Conservation (phyloP, 805 yeast genomes). For the Yamadazyma tumulicola region DNA sequence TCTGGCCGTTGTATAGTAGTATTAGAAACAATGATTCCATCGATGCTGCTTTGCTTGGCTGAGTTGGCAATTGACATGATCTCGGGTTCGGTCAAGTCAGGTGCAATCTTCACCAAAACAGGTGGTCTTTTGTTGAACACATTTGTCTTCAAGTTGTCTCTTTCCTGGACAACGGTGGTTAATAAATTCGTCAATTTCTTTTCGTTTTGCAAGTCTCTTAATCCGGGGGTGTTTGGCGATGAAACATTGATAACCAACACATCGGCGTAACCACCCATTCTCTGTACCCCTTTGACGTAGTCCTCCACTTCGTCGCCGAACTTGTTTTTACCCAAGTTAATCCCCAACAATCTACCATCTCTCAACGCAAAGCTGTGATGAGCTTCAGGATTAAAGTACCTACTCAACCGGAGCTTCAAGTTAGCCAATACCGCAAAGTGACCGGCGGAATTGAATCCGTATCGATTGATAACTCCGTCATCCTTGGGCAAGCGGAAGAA, state of each 20-base stretch:
- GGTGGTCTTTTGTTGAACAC: constrained; percentile 60
- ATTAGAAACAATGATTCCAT: constrained; percentile 90
- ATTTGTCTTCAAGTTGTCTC: constrained; percentile 42
- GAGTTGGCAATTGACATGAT: constrained; percentile 78
- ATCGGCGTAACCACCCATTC: constrained; percentile 82
- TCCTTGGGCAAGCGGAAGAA: constrained; percentile 83
- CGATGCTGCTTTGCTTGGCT: constrained; percentile 72
- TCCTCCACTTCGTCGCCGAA: constrained; percentile 87
- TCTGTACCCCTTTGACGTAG: constrained; percentile 77
- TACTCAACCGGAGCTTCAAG: constrained; percentile 60
- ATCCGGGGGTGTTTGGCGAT: constrained; percentile 94
- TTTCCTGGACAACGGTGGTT: constrained; percentile 61
- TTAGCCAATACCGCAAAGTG: constrained; percentile 69
- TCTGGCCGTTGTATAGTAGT: constrained; percentile 86
- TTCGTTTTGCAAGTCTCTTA: constrained; percentile 81
- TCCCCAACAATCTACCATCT: constrained; percentile 64
- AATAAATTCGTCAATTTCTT: constrained; percentile 66
- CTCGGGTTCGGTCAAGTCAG: constrained; percentile 81
- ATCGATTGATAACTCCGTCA: constrained; percentile 88
- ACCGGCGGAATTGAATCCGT: constrained; percentile 92
- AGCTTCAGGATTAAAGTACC: constrained; percentile 27
- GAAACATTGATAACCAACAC: constrained; percentile 88
- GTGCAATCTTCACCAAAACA: constrained; percentile 86
- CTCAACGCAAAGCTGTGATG: constrained; percentile 48
- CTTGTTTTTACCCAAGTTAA: constrained; percentile 91